Evolutionary conservation across 2,329 filamentous ascomycete species (phyloP).

Genomic region (Fusarium xyrophilum): DNA sequence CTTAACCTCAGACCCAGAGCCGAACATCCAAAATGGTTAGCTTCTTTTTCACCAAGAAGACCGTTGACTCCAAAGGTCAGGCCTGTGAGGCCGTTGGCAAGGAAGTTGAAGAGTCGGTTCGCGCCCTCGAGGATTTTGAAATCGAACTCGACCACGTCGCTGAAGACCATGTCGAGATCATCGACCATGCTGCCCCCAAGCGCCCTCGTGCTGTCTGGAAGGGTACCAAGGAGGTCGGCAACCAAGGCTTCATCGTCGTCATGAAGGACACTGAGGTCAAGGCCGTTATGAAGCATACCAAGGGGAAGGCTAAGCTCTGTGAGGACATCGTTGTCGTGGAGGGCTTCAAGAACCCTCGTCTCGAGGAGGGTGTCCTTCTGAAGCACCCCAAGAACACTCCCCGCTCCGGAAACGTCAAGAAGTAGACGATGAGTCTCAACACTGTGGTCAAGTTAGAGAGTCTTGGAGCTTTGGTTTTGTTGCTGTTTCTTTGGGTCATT

Average conservation of each 20-base stretch:
- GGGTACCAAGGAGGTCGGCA: neutral
- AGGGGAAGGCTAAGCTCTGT: neutral
- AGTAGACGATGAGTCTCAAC: neutral
- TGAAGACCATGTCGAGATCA: neutral
- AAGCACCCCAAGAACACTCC: neutral
- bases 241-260: neutral
- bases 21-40: neutral
- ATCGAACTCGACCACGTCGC: neutral
- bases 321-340: neutral
- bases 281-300: neutral
- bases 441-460: neutral
- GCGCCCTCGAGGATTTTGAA: neutral
- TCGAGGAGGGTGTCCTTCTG: neutral
- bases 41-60: neutral
- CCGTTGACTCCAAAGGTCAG: neutral
- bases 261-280: neutral
- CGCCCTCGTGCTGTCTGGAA: neutral
- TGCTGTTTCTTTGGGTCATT: neutral
- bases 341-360: neutral
- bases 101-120: neutral
- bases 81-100: neutral
- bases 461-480: neutral
- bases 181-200: neutral
- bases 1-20: neutral
- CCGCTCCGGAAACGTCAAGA: neutral